Evolutionary conservation across 352 stramenopile genomes (phyloP).

Genomic region (Phytophthora aleatoria): DNA sequence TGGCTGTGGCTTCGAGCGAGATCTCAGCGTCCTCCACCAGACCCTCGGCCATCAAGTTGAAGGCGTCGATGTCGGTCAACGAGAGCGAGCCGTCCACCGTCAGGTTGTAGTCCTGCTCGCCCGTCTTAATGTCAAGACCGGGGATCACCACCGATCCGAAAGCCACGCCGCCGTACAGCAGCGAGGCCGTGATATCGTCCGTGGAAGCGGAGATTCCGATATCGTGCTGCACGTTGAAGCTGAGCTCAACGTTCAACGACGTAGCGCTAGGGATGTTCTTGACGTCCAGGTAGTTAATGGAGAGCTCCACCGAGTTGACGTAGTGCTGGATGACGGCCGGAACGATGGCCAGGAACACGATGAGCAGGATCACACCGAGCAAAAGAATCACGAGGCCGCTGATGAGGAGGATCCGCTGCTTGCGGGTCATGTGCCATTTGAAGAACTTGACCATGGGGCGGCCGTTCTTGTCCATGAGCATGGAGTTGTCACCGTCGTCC

Average conservation of each 20-base stretch:
- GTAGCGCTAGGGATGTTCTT: constrained; percentile 42
- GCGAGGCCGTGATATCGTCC: constrained; percentile 50
- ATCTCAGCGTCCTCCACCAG: constrained; percentile 46
- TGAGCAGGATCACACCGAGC: constrained; percentile 54
- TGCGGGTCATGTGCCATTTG: constrained; percentile 59
- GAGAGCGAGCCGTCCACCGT: constrained; percentile 38
- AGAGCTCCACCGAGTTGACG: constrained; percentile 56
- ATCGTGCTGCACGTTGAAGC: constrained; percentile 57
- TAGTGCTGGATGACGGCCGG: constrained; percentile 65
- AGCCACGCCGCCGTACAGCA: constrained; percentile 46
- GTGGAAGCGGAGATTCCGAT: constrained; percentile 45
- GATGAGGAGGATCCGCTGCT: constrained; percentile 54
- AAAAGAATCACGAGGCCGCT: constrained; percentile 43
- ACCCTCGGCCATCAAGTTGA: constrained; percentile 46
- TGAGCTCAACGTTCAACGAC: constrained; percentile 55
- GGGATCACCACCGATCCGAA: constrained; percentile 61
- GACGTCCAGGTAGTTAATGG: constrained; percentile 74
- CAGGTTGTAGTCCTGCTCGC: constrained; percentile 60
- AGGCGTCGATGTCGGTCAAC: constrained; percentile 48
- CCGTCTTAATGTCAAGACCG: constrained; percentile 52
- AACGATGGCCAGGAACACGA: constrained; percentile 69
- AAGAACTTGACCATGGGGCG: constrained; percentile 48
- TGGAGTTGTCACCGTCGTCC: constrained; percentile 28
- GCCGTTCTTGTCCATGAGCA: constrained; percentile 29
- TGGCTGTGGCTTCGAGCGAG: constrained; percentile 40